These are phyloP conservation scores for Lizanozyma gosingica DNA, from an alignment of 1,139 yeast species.

Conservation along the genomic window DNA sequence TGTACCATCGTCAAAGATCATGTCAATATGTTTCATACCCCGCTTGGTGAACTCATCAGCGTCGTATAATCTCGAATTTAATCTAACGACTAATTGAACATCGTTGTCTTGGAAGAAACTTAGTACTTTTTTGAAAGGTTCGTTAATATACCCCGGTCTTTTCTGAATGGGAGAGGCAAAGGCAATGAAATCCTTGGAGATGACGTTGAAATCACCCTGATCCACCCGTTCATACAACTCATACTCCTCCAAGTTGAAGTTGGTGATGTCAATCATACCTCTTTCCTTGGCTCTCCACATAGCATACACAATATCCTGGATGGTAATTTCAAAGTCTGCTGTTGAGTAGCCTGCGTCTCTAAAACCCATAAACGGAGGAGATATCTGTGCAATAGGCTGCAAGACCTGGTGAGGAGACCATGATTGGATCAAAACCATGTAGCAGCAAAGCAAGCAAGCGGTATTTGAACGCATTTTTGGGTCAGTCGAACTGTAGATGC, in stretches of 20 bases:
- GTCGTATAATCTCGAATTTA: constrained; percentile 86
- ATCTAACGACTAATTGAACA: constrained; percentile 83
- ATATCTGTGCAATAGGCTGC: constrained; percentile 87
- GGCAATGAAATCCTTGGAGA: constrained; percentile 91
- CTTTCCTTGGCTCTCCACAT: constrained; percentile 98
- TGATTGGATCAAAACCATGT: constrained; percentile 88
- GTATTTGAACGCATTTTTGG: constrained; percentile 86
- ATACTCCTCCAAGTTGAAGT: constrained; percentile 86
- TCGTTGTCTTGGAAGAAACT: constrained; percentile 62
- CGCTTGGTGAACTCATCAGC: constrained; percentile 72
- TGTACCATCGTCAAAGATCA: constrained; percentile 97
- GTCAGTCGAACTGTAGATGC: constrained; percentile 76
- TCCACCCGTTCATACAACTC: constrained; percentile 94
- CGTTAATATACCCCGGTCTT: constrained; percentile 44
- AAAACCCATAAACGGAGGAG: constrained; percentile 90
- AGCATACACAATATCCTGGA: constrained; percentile 92
- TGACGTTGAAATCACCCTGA: constrained; percentile 89
- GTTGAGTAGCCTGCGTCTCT: constrained; percentile 96
- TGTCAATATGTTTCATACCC: constrained; percentile 83
- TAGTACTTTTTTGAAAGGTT: constrained; percentile 73
- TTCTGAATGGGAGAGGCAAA: constrained; percentile 95
- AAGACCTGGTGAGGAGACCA: constrained; percentile 98
- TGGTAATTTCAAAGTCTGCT: constrained; percentile 87
- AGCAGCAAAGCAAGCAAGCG: constrained; percentile 87
- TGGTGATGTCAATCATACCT: constrained; percentile 75